Conservation (phyloP, 1,139 yeast genomes). For the Geotrichum bryndzae region DNA sequence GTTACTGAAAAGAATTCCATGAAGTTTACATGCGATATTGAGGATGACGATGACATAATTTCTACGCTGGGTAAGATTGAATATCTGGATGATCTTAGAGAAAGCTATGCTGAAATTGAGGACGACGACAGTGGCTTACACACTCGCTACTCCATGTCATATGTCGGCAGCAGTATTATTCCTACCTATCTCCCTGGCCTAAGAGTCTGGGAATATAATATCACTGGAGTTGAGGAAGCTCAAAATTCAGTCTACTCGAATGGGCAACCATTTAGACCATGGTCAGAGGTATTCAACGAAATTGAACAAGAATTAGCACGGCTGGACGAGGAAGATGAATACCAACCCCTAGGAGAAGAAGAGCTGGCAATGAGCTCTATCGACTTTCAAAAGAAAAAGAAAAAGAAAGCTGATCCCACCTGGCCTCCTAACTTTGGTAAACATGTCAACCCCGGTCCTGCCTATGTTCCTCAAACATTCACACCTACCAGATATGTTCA, state of each 20-base stretch:
- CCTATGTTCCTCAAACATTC: constrained; percentile 60
- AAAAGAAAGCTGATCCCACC: constrained; percentile 46
- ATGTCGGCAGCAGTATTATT: constrained; percentile 67
- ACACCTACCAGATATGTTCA: constrained; percentile 69
- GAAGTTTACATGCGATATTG: not conserved
- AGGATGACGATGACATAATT: not conserved
- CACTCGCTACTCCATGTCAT: constrained; percentile 63
- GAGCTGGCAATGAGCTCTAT: constrained; percentile 15
- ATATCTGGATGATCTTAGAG: constrained; percentile 19
- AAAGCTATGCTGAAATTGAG: constrained; percentile 8
- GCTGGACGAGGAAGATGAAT: constrained; percentile 29
- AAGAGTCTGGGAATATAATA: constrained; percentile 80
- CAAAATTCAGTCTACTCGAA: constrained; percentile 14
- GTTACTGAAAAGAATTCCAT: constrained; percentile 8
- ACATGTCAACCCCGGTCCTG: constrained; percentile 59
- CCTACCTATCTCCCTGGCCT: constrained; percentile 83
- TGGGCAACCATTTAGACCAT: constrained; percentile 28
- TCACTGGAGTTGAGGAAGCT: constrained; percentile 44
- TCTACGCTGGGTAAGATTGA: constrained; percentile 13
- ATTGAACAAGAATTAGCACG: constrained; percentile 34
- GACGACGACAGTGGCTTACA: constrained; percentile 23
- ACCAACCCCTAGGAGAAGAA: constrained; percentile 16
- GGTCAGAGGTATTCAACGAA: constrained; percentile 51
- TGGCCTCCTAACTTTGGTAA: constrained; percentile 54
- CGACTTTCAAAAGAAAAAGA: constrained; percentile 23